These are phyloP conservation scores for Coemansia sp. DNA, from an alignment of 192 early-diverging fungal genomes.

Conservation along the genomic window DNA sequence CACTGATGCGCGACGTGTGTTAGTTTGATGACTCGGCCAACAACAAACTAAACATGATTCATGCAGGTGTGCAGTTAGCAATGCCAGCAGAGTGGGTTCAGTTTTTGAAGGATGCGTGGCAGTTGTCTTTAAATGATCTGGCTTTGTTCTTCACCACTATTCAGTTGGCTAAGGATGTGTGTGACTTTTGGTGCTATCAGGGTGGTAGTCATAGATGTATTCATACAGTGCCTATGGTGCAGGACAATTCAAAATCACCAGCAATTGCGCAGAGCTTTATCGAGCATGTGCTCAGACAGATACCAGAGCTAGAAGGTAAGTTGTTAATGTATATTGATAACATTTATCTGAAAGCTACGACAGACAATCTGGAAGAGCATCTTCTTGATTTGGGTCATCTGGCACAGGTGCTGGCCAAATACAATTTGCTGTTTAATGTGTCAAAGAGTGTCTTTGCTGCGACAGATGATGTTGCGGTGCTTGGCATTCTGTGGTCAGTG, in stretches of 20 bases:
- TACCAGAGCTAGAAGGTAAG: neutral
- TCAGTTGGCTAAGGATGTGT: neutral
- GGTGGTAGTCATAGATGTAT: neutral
- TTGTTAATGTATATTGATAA: slow-evolving; percentile 39
- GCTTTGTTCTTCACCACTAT: slow-evolving; percentile 7
- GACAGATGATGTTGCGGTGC: slow-evolving; percentile 5
- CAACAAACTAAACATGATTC: slow-evolving; percentile 23
- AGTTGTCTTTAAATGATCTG: neutral
- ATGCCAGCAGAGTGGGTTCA: neutral
- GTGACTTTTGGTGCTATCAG: slow-evolving; percentile 16
- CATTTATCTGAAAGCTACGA: slow-evolving; percentile 24
- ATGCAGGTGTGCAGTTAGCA: slow-evolving; percentile 15
- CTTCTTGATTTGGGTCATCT: slow-evolving; percentile 13
- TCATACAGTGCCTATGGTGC: slow-evolving; percentile 13
- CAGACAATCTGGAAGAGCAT: slow-evolving; percentile 2
- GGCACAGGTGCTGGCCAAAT: neutral
- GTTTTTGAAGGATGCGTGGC: slow-evolving; percentile 6
- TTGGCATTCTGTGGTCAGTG: neutral
- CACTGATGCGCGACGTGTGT: slow-evolving; percentile 5
- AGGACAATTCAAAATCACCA: slow-evolving; percentile 21
- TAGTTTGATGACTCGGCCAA: slow-evolving; percentile 22
- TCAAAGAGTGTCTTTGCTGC: slow-evolving; percentile 12
- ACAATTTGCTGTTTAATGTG: slow-evolving; percentile 20
- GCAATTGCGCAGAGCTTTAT: slow-evolving; percentile 22
- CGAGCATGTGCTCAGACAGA: slow-evolving; percentile 1